Percentiles rank a stretch among this genome's conserved stretches.
phyloP scores from a whole-genome alignment of 495 filamentous ascomycete genomes.

The Pyronema domesticum region DNA sequence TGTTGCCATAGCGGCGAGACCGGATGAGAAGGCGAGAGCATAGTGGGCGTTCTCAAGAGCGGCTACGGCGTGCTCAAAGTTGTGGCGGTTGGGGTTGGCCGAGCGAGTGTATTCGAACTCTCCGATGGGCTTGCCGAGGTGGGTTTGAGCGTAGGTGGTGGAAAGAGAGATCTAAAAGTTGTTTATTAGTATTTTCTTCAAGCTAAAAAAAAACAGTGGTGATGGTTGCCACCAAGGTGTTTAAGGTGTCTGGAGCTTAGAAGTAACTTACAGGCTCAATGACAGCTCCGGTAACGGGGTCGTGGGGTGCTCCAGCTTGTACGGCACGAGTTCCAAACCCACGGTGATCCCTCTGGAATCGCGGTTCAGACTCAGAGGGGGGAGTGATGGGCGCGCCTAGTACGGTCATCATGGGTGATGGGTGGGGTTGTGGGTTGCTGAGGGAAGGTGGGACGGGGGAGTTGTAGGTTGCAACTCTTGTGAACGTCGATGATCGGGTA shows the following conservation, averaged over 20 bases:
- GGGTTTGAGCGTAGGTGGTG: constrained; percentile 78
- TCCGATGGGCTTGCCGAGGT: constrained; percentile 71
- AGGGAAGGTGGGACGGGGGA: too few relatives aligned
- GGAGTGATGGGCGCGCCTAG: neutral
- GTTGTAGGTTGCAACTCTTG: too few relatives aligned
- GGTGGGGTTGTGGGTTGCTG: too few relatives aligned
- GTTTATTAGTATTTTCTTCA: constrained; percentile 1
- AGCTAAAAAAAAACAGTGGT: neutral
- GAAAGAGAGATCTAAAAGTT: constrained; percentile 63
- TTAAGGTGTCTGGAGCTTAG: neutral
- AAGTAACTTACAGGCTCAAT: constrained; percentile 52
- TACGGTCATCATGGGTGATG: neutral
- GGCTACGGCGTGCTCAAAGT: constrained; percentile 83
- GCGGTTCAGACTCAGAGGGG: constrained; percentile 1
- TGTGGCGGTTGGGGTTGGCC: constrained; percentile 81
- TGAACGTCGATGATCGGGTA: too few relatives aligned
- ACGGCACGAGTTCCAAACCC: constrained; percentile 82
- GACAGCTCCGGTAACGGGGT: constrained; percentile 81
- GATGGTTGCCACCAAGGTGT: neutral
- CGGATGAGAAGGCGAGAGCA: constrained; percentile 87
- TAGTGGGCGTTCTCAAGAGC: constrained; percentile 82
- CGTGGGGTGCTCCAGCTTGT: constrained; percentile 77
- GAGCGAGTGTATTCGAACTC: constrained; percentile 78
- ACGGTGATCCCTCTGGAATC: constrained; percentile 18
- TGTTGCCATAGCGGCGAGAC: constrained; percentile 80